Base-by-base conservation (phyloP, 805 yeast genomes). In the Pichia kluyveri region DNA sequence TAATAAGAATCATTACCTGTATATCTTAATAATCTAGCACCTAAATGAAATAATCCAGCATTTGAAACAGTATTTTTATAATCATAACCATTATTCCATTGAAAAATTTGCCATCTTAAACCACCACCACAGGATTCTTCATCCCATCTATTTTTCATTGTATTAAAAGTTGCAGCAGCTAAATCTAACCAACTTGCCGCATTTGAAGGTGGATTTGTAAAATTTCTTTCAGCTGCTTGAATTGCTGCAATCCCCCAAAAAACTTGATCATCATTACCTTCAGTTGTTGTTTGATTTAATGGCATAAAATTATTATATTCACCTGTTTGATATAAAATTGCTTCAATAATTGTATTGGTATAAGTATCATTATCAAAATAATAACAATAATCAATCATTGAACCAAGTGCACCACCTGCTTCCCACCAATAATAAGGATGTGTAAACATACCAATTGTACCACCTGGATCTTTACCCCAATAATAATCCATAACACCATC, bases 401-500 rank as follows among this genome's bases (percentile, higher is more conserved):
- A 73, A 9, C 96, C 96, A 86, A 89, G 88, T 2, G 91, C 96
- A 51, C 90, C 95, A 55, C 98, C 98, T 10, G 97, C 96, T 69
- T 89, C 88, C 97, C 97, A 90, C 99, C 98, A 91, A 73, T 91
- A 91, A 72, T 91, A 90, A 0, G 98, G 98, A 60, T 73, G 69
- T 12, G 82, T 70, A 64, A 93, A 90, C 89, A 85, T 81, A 40
- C 98, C 99, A 28, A 86, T 71, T 5, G 89, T 76, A 9, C 90
- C 84, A 36, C 96, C 97, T 40, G 72, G 63, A 36, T 73, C 62
- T 52, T 65, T 55, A 31, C 87, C 87, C 54, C 76, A 75, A 64
- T 84, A 84, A 65, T 84, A 84, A 63, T 80, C 80, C 71, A 84
- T 69, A 54, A 82, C 62, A 48, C 91, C 93, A 26, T 70, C 62